Evolutionary conservation across 331 rosid species (phyloP).

Genomic region (Saraca asoca): DNA sequence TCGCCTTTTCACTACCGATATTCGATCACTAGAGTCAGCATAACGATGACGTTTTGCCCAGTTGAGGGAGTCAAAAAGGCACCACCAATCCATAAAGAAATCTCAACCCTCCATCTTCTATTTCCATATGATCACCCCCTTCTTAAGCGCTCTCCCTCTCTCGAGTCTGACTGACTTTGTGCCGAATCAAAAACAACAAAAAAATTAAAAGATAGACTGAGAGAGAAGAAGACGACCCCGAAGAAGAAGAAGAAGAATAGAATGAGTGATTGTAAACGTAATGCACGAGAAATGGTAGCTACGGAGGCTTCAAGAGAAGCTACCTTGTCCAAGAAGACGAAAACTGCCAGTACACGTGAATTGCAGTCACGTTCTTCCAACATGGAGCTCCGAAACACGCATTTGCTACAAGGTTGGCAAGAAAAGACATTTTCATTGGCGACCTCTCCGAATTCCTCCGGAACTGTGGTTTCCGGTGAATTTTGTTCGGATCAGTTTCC

Average conservation of each 20-base stretch:
- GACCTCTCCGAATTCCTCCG: constrained; percentile 29
- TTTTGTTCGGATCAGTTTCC: constrained; percentile 38
- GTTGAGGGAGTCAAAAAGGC: constrained; percentile 21
- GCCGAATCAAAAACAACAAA: neutral
- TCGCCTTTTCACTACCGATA: neutral
- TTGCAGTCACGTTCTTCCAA: constrained; percentile 17
- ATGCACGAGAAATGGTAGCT: constrained; percentile 28
- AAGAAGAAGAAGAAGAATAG: neutral
- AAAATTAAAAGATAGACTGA: constrained; percentile 16
- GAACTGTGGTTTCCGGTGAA: constrained; percentile 24
- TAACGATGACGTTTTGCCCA: constrained; percentile 30
- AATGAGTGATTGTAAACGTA: constrained; percentile 57
- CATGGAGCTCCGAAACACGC: constrained; percentile 7
- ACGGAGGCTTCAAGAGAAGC: constrained; percentile 39
- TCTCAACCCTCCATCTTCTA: constrained; percentile 37
- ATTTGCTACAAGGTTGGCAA: neutral
- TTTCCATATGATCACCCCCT: constrained; percentile 37
- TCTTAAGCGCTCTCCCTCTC: constrained; percentile 30
- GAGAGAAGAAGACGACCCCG: neutral
- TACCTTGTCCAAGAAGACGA: constrained; percentile 55
- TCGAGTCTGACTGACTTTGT: neutral
- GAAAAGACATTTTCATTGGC: constrained; percentile 6
- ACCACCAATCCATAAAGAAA: constrained; percentile 7
- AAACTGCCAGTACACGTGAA: constrained; percentile 32
- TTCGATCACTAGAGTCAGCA: neutral